These are phyloP conservation scores for Dryadomyces quercus-mongolicae DNA, from an alignment of 2,329 filamentous ascomycete species.

Conservation along the genomic window DNA sequence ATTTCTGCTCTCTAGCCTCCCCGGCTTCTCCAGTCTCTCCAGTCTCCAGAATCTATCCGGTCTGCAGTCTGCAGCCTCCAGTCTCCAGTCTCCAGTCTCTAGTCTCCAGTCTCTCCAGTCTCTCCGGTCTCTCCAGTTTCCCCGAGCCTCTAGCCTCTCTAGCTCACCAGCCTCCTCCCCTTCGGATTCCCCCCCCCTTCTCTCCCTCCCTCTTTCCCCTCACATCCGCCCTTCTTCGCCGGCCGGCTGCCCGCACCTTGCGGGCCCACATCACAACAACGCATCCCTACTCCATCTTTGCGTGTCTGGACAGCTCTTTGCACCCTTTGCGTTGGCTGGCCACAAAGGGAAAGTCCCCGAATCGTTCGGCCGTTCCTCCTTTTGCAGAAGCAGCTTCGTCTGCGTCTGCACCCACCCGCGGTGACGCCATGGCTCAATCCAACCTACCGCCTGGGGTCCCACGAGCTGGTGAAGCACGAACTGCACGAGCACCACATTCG, in stretches of 20 bases:
- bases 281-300: slow-evolving; percentile 1
- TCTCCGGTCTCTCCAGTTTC: neutral
- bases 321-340: neutral
- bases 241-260: slow-evolving; percentile 1
- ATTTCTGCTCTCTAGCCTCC: neutral
- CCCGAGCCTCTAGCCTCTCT: neutral
- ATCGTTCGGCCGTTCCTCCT: neutral
- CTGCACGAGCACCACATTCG: neutral
- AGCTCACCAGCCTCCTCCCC: too few relatives aligned
- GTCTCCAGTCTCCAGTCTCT: neutral
- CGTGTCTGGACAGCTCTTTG: slow-evolving; percentile 2
- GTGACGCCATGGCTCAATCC: slow-evolving; percentile 7
- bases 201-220: neutral
- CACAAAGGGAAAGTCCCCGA: neutral
- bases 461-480: neutral
- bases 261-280: slow-evolving; percentile 7
- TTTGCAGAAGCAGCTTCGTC: slow-evolving; percentile 5
- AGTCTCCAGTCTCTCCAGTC: neutral
- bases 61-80: neutral
- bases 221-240: neutral
- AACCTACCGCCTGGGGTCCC: slow-evolving; percentile 1
- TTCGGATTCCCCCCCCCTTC: too few relatives aligned
- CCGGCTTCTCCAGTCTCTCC: neutral
- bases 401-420: slow-evolving; percentile 3
- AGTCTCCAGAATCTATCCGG: neutral